Base-by-base conservation (phyloP, 108 stramenopile species). In the Pseudonitzschia pungens region DNA sequence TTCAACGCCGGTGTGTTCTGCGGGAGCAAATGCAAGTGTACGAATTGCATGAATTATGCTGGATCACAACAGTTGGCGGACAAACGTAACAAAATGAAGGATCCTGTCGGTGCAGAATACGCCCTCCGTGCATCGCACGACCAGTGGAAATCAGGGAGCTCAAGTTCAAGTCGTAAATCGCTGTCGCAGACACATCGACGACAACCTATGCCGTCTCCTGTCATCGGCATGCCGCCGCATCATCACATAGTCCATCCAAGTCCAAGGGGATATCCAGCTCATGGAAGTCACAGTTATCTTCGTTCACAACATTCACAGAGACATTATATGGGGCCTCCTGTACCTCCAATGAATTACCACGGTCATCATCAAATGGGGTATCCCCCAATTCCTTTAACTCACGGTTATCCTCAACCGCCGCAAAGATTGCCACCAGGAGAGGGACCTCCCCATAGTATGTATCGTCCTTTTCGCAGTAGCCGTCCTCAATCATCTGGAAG, bases 21-120 rank as follows among this genome's bases (percentile, higher is more conserved):
- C 71, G 95, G 96, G 24, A 63, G 48, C 10, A 97, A 95, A 59
- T 99, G 99, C 89, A 96, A 97, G 76, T 99, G 99, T 75, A 73
- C 62, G 33, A 84, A 88, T 40, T 99, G 99, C 77, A 68, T 86
- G 67, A 98, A 99, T 71, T 89, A 74, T 69, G 71, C 79, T 42
- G 96, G 93, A 36, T 92, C 91, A 5, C 86, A 89, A 62, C 75
- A 75, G 21, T 75, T 96, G 33, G 88, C 90, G 43, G 93, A 94
- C 67, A 85, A 91, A 58, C 79, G 96, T 14, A 74, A 84, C 26
- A 94, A 94, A 71, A 90, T 93, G 60, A 93, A 96, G 71, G 89
- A 94, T 77, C 68, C 66, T 43, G 72, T 74, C 22, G 92, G 89
- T n/a, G 95, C 90, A 21, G 83, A 88, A 24, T 69, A 77, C 44